Evolutionary conservation across 768 basidiomycete genomes (phyloP), one percentile per base, ranked within the genome.

Genomic region (Termitomyces sp.): DNA sequence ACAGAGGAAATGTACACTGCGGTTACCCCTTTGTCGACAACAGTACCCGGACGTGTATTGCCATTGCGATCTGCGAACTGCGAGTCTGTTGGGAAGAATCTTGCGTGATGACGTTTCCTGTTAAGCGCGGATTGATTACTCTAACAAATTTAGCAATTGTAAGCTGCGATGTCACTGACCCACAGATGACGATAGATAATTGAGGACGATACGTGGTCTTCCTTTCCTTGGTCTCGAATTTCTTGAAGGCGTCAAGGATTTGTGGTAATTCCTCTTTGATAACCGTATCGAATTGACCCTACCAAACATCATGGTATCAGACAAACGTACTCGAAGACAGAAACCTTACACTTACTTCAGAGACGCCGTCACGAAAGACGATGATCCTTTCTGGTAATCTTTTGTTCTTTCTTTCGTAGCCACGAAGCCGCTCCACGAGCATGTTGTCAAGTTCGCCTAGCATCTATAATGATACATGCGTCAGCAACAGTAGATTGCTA

Each of bases 341-440:
- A 44, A 11, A 4, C 47, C 15, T 37, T 28, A 23, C 5, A 64
- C 79, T 12, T 56, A 86, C 89, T 76, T 89, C 87, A 1, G 89
- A 91, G 3, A 91, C 89, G 41, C 91, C 91, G 68, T 92, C 89
- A 15, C 91, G 83, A 63, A 84, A 94, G 7, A 93, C 75, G 35
- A 87, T 70, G 6, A 94, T 76, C 3, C 89, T 78, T 1, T 84
- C 78, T 0, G 91, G 91, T 1, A 93, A 74, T 0, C 63, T 54
- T 56, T 69, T 78, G 60, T 80, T 88, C 65, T 76, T 81, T 66
- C 68, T 72, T 60, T 81, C 73, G 62, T 80, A 93, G 3, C 75
- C 61, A 50, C 75, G 70, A 37, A 93, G 69, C 1, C 91, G 80
- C 55, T 93, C 91, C 3, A 84, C 68, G 61, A 92, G 73, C 89